Evolutionary conservation across 2,329 filamentous ascomycete genomes (phyloP).

Genomic region (Claviceps fusiformis): DNA sequence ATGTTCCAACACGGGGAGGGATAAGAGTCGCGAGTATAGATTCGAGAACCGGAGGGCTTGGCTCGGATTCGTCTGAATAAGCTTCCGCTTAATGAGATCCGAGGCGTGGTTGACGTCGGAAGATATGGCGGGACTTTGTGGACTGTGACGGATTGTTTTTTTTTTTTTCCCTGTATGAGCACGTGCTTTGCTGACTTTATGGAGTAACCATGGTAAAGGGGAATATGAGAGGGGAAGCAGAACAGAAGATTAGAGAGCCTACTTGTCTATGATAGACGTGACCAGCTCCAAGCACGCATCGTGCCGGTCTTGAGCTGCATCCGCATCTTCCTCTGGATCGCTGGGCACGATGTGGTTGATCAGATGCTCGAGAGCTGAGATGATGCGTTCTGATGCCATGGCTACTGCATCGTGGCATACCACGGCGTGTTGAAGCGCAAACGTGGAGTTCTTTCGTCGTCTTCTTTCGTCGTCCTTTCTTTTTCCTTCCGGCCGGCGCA

Average conservation of each 20-base stretch:
- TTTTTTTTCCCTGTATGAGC: not conserved
- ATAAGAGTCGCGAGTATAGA: constrained; percentile 75
- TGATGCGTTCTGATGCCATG: constrained; percentile 55
- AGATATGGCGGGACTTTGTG: constrained; percentile 39
- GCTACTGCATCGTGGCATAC: constrained; percentile 33
- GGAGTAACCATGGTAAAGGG: not conserved
- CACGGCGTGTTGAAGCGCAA: not conserved
- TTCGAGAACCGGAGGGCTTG: constrained; percentile 80
- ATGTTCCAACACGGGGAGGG: constrained; percentile 82
- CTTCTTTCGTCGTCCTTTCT: not conserved
- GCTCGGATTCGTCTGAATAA: constrained; percentile 64
- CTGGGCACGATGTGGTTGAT: constrained; percentile 60
- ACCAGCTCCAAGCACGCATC: constrained; percentile 44
- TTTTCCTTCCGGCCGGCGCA: not conserved
- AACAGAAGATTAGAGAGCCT: not conserved
- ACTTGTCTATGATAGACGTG: constrained; percentile 39
- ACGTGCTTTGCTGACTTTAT: not conserved
- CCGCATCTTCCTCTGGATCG: constrained; percentile 52
- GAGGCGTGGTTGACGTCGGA: constrained; percentile 82
- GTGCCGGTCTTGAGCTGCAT: constrained; percentile 53
- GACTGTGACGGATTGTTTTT: constrained; percentile 17
- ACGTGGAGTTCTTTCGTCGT: not conserved
- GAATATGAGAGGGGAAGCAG: not conserved
- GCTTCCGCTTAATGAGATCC: constrained; percentile 78
- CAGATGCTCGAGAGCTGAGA: constrained; percentile 66